These are phyloP conservation scores for Rauvolfia tetraphylla DNA, from an alignment of 257 asterid genomes.

Conservation along the genomic window DNA sequence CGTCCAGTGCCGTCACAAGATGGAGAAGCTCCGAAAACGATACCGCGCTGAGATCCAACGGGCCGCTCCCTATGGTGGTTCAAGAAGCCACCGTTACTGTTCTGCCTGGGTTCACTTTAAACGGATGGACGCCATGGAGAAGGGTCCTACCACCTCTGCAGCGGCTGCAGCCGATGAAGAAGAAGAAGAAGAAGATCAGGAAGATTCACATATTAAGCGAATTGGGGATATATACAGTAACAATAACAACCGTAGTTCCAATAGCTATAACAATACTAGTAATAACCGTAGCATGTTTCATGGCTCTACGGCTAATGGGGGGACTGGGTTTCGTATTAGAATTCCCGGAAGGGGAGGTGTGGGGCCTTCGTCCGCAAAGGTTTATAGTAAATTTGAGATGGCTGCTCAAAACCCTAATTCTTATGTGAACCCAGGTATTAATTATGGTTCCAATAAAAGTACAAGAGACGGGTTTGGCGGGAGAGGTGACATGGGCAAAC, in stretches of 20 bases:
- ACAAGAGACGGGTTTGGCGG: conserved; percentile 38
- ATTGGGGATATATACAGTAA: conserved; percentile 49
- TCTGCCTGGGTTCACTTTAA: conserved; percentile 93
- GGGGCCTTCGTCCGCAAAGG: conserved; percentile 31
- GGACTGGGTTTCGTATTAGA: conserved; percentile 68
- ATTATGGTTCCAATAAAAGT: conserved; percentile 46
- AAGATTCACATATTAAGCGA: conserved; percentile 37
- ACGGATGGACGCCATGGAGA: conserved; percentile 83
- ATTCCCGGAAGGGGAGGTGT: conserved; percentile 52
- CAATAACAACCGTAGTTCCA: conserved; percentile 8
- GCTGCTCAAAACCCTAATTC: conserved; percentile 33
- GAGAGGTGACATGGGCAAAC: conserved; percentile 36
- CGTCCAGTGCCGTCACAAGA: conserved; percentile 98
- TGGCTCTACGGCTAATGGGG: conserved; percentile 45
- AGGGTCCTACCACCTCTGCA: conserved; percentile 61
- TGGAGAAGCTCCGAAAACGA: conserved; percentile 96
- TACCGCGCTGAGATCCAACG: conserved; percentile 92
- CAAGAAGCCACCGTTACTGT: conserved; percentile 47
- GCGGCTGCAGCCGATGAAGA: conserved; percentile 47
- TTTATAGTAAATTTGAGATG: conserved; percentile 34
- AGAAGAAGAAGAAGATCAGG: conserved; percentile 39
- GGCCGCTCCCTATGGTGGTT: conserved; percentile 71
- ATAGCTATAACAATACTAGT: conserved; percentile 17
- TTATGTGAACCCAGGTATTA: conserved; percentile 38
- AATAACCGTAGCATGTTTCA: conserved; percentile 30